A percentile compares a stretch with the other conserved stretches of the same genome.
Evolutionary conservation across 2,329 filamentous ascomycete species (phyloP).

Genomic region (Talaromyces sp.): DNA sequence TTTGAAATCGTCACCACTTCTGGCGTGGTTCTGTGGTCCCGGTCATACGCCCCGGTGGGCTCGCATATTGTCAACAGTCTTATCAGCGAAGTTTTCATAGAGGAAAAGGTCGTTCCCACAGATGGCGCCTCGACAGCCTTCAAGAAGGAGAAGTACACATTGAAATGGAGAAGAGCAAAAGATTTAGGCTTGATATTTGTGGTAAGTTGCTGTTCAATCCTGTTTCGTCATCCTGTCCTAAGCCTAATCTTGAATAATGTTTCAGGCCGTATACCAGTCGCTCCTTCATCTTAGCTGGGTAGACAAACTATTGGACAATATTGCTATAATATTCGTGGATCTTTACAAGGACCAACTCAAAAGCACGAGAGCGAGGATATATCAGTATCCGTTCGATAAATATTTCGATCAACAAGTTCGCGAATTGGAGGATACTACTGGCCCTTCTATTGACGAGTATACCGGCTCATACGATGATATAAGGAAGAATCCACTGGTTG

Average conservation of each 20-base stretch:
- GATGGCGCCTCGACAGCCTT: slow-evolving; percentile 68
- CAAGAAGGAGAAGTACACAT: slow-evolving; percentile 85
- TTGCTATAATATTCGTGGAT: slow-evolving; percentile 85
- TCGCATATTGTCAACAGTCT: slow-evolving; percentile 86
- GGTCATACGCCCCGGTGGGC: slow-evolving; percentile 75
- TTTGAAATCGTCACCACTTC: slow-evolving; percentile 97
- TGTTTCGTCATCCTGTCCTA: slow-evolving; percentile 12
- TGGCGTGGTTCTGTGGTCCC: slow-evolving; percentile 95
- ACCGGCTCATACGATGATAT: slow-evolving; percentile 23
- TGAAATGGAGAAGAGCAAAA: slow-evolving; percentile 91
- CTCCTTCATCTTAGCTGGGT: slow-evolving; percentile 95
- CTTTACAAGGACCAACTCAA: slow-evolving; percentile 85
- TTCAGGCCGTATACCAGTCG: slow-evolving; percentile 90
- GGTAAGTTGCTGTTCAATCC: slow-evolving; percentile 50
- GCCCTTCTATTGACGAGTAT: slow-evolving; percentile 43
- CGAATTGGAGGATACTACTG: slow-evolving; percentile 57
- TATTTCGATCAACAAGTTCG: slow-evolving; percentile 93
- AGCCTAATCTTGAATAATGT: slow-evolving; percentile 13
- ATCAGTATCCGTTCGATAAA: slow-evolving; percentile 81
- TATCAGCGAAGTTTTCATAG: slow-evolving; percentile 95
- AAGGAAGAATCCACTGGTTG: slow-evolving; percentile 46
- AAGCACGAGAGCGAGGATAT: slow-evolving; percentile 70
- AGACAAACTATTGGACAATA: slow-evolving; percentile 92
- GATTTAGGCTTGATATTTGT: slow-evolving; percentile 95
- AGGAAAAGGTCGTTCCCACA: slow-evolving; percentile 71